A percentile compares a stretch with the other conserved stretches of the same genome.
phyloP scores from a whole-genome alignment of 441 rosid genomes.

The Croton setiger region DNA sequence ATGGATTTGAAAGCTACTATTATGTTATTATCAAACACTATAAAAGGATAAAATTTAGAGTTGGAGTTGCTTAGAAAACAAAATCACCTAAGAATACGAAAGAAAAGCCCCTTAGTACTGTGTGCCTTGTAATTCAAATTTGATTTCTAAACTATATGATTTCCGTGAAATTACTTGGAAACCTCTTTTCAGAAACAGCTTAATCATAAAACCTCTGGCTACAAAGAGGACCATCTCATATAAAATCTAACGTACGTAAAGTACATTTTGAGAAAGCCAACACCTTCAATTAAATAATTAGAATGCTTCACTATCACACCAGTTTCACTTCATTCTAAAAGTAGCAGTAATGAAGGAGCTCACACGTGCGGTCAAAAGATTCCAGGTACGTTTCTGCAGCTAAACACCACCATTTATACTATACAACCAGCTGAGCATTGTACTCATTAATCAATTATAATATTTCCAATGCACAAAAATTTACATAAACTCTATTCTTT shows the following conservation, averaged over 20 bases:
- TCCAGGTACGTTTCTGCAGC: constrained; percentile 27
- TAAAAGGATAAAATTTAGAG: too few species aligned
- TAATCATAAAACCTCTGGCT: too few species aligned
- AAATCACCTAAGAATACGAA: too few species aligned
- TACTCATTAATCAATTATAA: background rate
- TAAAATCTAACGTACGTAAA: background rate
- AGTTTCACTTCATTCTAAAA: constrained; percentile 18
- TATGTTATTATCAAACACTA: too few species aligned
- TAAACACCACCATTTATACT: constrained; percentile 18
- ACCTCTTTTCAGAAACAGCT: background rate
- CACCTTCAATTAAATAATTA: background rate
- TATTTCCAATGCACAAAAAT: constrained; percentile 20
- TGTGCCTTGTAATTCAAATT: too few species aligned
- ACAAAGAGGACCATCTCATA: too few species aligned
- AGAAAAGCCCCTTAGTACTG: too few species aligned
- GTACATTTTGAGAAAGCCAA: background rate
- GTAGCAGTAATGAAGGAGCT: constrained; percentile 10
- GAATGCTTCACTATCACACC: constrained; percentile 9
- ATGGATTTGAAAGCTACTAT: too few species aligned
- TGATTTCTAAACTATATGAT: background rate
- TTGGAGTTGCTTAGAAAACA: too few species aligned
- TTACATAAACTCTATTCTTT: constrained; percentile 9
- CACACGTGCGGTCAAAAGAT: constrained; percentile 28
- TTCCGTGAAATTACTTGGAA: background rate
- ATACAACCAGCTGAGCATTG: constrained; percentile 16